Base-by-base conservation (phyloP, 768 basidiomycete genomes). In the Cystofilobasidium capitatum region DNA sequence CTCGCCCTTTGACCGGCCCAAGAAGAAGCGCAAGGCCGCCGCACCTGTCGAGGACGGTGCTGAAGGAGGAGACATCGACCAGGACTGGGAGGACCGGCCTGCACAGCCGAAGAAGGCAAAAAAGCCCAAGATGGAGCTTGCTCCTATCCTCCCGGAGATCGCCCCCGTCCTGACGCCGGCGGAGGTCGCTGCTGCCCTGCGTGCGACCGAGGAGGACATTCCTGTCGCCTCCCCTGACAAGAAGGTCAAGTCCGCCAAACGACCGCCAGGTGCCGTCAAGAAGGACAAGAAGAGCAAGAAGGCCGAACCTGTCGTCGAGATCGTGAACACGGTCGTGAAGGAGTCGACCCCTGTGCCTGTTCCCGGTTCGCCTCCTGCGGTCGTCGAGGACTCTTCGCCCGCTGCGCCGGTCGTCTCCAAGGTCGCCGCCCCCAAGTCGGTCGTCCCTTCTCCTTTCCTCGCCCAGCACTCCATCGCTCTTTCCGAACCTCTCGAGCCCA, bases 381-480 rank as follows among this genome's bases (percentile, higher is more conserved):
- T 45, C 44, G 44, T n/a, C n/a, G n/a, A n/a, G n/a, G n/a, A n/a
- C n/a, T n/a, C n/a, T n/a, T n/a, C n/a, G n/a, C n/a, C n/a, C n/a
- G n/a, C n/a, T n/a, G n/a, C n/a, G n/a, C n/a, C n/a, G n/a, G n/a
- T n/a, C n/a, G n/a, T n/a, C n/a, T n/a, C n/a, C n/a, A n/a, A n/a
- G n/a, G n/a, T n/a, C n/a, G n/a, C n/a, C n/a, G n/a, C n/a, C n/a
- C n/a, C n/a, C n/a, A n/a, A n/a, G n/a, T n/a, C n/a, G n/a, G n/a
- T n/a, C n/a, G n/a, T n/a, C n/a, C n/a, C n/a, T n/a, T n/a, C n/a
- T n/a, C n/a, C 81, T 1, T 97, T 86, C 80, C 81, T 94, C 31
- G 72, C 77, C 29, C 84, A 83, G 69, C 84, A 96, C 76, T 80
- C 81, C 8, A 84, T 96, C 71, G 87, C 85, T 10, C 85, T 94